Evolutionary conservation across 306 rosid genomes (phyloP), one percentile per base, ranked within the genome.

Genomic region (Trichosanthes cucumerina): DNA sequence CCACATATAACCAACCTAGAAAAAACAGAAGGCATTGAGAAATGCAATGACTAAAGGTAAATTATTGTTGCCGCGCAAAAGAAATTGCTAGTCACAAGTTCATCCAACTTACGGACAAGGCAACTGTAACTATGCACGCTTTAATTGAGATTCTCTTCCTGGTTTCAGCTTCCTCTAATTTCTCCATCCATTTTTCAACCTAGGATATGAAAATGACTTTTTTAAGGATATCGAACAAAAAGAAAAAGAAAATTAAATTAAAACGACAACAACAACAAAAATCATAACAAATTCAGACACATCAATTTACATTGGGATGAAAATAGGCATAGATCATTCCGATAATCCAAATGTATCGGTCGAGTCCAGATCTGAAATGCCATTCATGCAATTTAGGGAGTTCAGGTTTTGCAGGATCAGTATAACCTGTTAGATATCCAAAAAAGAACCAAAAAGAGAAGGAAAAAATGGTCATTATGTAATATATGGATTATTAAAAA

Each of bases 331-430:
- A 96, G 79, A 93, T 91, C 99, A 96, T 96, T 86, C 99, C 98
- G 56, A 96, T 66, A 78, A 96, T 91, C 97, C 99, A 96, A 79
- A 96, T 90, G 80, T 96, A 96, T 84, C 99, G 98, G 83, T 96
- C 99, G 80, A 96, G 98, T 87, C 99, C 99, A 78, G 99, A 93
- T 89, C 99, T 86, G 88, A 96, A 96, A 85, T 96, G 99, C 99
- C 98, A 96, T 79, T 96, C 99, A 81, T 96, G 99, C 83, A 96
- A 66, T 63, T 88, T 88, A 57, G 93, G 88, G 80, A 90, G 88
- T 86, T 96, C 93, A 41, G 99, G 96, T 84, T 96, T 96, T 78
- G 96, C 91, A 85, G 99, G 99, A 90, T 96, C 99, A 21, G 93
- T 88, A 89, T 96, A 96, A 78, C 98, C 98, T 92, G 90, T 77